These are phyloP conservation scores for Pythium volutum DNA, from an alignment of 352 stramenopile genomes.

Conservation along the genomic window DNA sequence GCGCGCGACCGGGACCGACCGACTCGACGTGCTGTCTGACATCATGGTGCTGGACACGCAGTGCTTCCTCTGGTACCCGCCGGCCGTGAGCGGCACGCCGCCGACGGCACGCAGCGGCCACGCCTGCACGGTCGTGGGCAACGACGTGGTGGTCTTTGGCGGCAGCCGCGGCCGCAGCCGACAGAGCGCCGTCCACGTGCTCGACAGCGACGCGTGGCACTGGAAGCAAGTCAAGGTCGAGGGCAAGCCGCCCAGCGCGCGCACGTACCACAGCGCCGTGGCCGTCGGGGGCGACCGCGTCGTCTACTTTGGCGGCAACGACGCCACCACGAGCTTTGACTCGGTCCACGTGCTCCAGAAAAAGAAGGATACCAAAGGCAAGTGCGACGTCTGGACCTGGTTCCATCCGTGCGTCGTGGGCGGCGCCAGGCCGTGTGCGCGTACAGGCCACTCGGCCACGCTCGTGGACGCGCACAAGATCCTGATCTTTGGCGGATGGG, in stretches of 20 bases:
- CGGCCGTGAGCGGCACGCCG: slow-evolving; percentile 67
- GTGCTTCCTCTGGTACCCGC: slow-evolving; percentile 93
- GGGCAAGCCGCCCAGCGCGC: slow-evolving; percentile 80
- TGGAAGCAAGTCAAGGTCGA: slow-evolving; percentile 89
- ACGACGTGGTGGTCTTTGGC: slow-evolving; percentile 80
- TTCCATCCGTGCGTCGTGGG: slow-evolving; percentile 82
- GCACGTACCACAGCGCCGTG: slow-evolving; percentile 90
- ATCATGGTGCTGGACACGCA: slow-evolving; percentile 93
- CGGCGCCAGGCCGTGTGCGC: slow-evolving; percentile 48
- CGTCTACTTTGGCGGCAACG: slow-evolving; percentile 93
- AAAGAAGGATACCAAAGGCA: slow-evolving; percentile 1
- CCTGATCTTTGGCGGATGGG: slow-evolving; percentile 92
- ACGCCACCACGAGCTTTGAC: slow-evolving; percentile 90
- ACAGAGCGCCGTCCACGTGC: slow-evolving; percentile 71
- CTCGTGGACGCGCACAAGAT: slow-evolving; percentile 86
- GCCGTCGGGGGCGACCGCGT: slow-evolving; percentile 61
- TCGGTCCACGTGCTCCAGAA: slow-evolving; percentile 90
- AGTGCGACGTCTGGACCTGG: slow-evolving; percentile 74
- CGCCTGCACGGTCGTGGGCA: slow-evolving; percentile 67
- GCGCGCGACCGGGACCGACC: slow-evolving; percentile 48
- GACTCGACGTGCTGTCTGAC: slow-evolving; percentile 74
- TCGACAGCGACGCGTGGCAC: slow-evolving; percentile 84
- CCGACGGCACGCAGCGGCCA: slow-evolving; percentile 68
- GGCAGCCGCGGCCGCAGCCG: slow-evolving; percentile 66
- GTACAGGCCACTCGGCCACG: slow-evolving; percentile 90